phyloP scores from a whole-genome alignment of 2,329 filamentous ascomycete genomes.

The Ilyonectria robusta region DNA sequence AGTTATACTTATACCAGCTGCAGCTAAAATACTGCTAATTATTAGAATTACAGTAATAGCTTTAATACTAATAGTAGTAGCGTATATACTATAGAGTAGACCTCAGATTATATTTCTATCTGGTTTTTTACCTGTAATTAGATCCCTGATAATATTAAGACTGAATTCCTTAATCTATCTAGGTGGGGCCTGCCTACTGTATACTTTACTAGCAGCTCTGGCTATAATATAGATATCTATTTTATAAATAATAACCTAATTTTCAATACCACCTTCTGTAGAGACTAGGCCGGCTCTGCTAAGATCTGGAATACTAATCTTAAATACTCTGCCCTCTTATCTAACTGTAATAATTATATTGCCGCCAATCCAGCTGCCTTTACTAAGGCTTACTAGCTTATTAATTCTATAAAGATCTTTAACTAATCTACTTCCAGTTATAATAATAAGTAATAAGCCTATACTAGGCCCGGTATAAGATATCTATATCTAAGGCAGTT shows the following conservation, averaged over 20 bases:
- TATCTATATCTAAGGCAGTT: background rate
- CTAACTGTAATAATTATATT: slow-evolving; percentile 81
- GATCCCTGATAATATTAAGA: slow-evolving; percentile 75
- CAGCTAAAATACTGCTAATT: slow-evolving; percentile 64
- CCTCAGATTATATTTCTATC: slow-evolving; percentile 76
- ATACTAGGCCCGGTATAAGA: slow-evolving; percentile 39
- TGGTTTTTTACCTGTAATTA: slow-evolving; percentile 83
- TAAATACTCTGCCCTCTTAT: slow-evolving; percentile 72
- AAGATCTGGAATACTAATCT: slow-evolving; percentile 70
- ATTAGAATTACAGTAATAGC: slow-evolving; percentile 72
- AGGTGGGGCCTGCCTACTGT: slow-evolving; percentile 80
- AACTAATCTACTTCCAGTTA: slow-evolving; percentile 35
- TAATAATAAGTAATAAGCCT: slow-evolving; percentile 21
- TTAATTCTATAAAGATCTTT: slow-evolving; percentile 80
- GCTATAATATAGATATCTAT: slow-evolving; percentile 78
- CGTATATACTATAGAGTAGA: slow-evolving; percentile 77
- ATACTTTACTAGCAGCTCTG: slow-evolving; percentile 74
- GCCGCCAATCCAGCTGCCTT: slow-evolving; percentile 79
- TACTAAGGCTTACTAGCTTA: slow-evolving; percentile 80
- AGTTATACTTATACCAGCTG: slow-evolving; percentile 71
- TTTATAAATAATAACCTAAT: slow-evolving; percentile 83
- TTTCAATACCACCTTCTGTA: slow-evolving; percentile 89
- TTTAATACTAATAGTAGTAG: slow-evolving; percentile 72
- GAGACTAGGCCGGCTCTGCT: slow-evolving; percentile 81
- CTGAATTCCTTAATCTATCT: slow-evolving; percentile 73